Conservation (phyloP, 306 rosid genomes). For the Acacia melanoxylon region DNA sequence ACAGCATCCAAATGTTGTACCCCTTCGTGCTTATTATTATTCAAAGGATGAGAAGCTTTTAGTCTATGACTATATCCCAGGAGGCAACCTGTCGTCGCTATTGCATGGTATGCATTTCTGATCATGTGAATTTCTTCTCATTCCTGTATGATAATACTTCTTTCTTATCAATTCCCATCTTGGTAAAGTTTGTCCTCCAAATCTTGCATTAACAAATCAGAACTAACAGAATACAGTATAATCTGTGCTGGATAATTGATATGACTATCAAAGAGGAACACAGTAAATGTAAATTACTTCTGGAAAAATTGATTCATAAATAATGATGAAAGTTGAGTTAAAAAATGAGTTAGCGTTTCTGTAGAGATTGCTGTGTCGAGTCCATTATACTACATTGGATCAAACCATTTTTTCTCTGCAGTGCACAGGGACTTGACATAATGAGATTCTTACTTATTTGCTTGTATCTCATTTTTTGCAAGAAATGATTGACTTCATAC, state of each 20-base stretch:
- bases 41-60: constrained; percentile 89
- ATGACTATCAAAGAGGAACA: neutral
- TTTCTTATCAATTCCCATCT: neutral
- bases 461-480: neutral
- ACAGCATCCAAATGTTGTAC: constrained; percentile 65
- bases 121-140: constrained; percentile 4
- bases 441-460: neutral
- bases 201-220: neutral
- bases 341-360: neutral
- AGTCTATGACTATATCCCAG: constrained; percentile 63
- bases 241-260: neutral
- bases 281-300: neutral
- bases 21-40: constrained; percentile 86
- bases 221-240: neutral
- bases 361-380: neutral
- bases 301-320: neutral
- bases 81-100: constrained; percentile 67
- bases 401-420: constrained; percentile 6
- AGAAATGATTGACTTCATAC: neutral
- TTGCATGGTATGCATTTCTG: constrained; percentile 64
- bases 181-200: neutral
- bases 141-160: neutral
- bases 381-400: neutral
- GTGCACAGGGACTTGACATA: neutral
- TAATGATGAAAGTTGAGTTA: neutral